phyloP scores from a whole-genome alignment of 2,329 filamentous ascomycete species.

The Mycosphaerelloides madeirae region DNA sequence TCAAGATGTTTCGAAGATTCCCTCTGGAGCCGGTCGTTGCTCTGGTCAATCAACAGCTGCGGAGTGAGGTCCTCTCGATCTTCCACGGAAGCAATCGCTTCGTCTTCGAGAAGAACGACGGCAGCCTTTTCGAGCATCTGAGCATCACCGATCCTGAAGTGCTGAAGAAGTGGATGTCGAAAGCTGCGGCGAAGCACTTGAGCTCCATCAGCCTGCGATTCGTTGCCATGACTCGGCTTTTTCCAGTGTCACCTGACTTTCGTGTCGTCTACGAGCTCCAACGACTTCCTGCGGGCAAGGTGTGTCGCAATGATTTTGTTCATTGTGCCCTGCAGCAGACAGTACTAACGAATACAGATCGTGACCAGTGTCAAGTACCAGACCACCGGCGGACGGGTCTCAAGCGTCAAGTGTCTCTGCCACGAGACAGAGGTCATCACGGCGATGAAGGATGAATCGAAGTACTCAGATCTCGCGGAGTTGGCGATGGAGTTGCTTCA shows the following conservation, averaged over 20 bases:
- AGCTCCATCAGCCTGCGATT: no score
- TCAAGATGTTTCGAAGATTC: conserved; percentile 14
- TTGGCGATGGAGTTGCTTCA: conserved; percentile 9
- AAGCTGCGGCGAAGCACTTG: conserved; percentile 8
- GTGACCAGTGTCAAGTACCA: no score
- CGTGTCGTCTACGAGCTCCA: no score
- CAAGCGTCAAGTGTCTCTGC: conserved; percentile 9
- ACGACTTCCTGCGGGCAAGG: no score
- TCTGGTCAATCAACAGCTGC: conserved; percentile 15
- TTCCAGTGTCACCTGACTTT: no score
- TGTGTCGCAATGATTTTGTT: no score
- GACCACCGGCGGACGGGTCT: no score
- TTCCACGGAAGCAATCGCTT: conserved; percentile 19
- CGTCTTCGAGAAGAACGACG: conserved; percentile 16
- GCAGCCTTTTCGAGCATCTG: conserved; percentile 8
- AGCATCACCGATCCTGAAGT: conserved; percentile 12
- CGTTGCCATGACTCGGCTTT: no score
- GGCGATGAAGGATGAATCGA: conserved; percentile 1
- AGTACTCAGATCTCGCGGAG: conserved; percentile 8
- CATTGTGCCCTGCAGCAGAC: no score
- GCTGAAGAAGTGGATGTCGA: conserved; percentile 16
- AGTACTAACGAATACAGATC: not conserved
- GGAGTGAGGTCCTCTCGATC: conserved; percentile 17
- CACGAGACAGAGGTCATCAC: conserved; percentile 6
- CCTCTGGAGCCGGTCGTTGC: conserved; percentile 15